These are phyloP conservation scores for Didymella glomerata DNA, from an alignment of 2,329 filamentous ascomycete genomes.

Conservation along the genomic window DNA sequence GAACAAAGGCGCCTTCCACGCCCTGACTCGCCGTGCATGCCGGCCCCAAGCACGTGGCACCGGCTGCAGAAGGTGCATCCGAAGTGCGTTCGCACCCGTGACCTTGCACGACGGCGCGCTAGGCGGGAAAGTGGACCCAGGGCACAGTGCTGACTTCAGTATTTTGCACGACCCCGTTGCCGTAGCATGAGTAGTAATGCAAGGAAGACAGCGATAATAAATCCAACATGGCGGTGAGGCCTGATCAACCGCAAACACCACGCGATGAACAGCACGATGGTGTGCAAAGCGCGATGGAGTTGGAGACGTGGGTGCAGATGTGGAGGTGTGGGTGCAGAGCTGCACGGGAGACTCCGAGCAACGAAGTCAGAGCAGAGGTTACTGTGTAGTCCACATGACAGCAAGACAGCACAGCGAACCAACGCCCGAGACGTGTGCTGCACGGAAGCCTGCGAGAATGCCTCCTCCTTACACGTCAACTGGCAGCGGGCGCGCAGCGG, in stretches of 20 bases:
- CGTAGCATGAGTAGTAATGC: neutral
- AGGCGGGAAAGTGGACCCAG: neutral
- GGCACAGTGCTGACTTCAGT: conserved; percentile 2
- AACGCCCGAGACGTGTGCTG: neutral
- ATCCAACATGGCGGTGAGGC: conserved; percentile 15
- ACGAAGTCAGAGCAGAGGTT: neutral
- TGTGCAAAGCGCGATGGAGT: neutral
- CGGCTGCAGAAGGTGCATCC: conserved; percentile 18
- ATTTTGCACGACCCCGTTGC: conserved; percentile 1
- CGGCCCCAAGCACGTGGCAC: conserved; percentile 16
- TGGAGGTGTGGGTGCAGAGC: neutral
- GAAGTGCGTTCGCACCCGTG: conserved; percentile 10
- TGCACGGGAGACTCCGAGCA: neutral
- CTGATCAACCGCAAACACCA: neutral
- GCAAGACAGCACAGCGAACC: conserved; percentile 2
- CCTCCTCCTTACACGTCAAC: conserved; percentile 11
- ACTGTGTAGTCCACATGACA: neutral
- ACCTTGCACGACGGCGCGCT: neutral
- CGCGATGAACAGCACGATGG: neutral
- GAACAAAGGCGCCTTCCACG: neutral
- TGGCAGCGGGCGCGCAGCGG: conserved; percentile 6
- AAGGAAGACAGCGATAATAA: neutral
- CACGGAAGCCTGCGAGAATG: neutral
- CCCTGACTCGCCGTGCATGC: conserved; percentile 10
- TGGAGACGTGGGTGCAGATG: neutral